phyloP scores from a whole-genome alignment of 2,329 filamentous ascomycete genomes.

The Penicillium decumbens region DNA sequence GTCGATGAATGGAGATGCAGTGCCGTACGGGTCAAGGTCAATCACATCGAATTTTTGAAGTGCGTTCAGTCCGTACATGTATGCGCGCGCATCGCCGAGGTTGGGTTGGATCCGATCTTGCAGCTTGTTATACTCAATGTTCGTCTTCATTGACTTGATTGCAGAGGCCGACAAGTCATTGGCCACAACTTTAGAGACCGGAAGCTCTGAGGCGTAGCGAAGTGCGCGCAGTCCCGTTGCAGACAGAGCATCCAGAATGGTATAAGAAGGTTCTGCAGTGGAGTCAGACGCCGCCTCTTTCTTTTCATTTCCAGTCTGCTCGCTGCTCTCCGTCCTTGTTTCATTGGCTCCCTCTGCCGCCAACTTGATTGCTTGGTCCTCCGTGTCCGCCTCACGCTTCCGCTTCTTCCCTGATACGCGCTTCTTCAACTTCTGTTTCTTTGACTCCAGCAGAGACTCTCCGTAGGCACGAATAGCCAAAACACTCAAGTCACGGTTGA shows the following conservation, averaged over 20 bases:
- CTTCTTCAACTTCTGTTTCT: slow-evolving; percentile 43
- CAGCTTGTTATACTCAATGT: slow-evolving; percentile 77
- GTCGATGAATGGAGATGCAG: slow-evolving; percentile 87
- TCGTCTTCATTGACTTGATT: slow-evolving; percentile 73
- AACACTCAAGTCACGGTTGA: slow-evolving; percentile 92
- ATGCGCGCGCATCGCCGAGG: slow-evolving; percentile 76
- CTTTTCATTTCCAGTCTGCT: slow-evolving; percentile 9
- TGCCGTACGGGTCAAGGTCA: slow-evolving; percentile 93
- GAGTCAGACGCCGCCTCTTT: slow-evolving; percentile 23
- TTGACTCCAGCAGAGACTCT: slow-evolving; percentile 57
- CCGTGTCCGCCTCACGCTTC: slow-evolving; percentile 33
- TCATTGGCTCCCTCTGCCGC: slow-evolving; percentile 18
- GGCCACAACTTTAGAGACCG: slow-evolving; percentile 73
- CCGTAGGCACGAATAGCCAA: slow-evolving; percentile 87
- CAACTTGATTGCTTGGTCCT: slow-evolving; percentile 14
- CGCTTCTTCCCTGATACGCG: slow-evolving; percentile 36
- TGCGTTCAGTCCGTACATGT: slow-evolving; percentile 70
- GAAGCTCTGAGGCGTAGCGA: slow-evolving; percentile 86
- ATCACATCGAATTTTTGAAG: slow-evolving; percentile 78
- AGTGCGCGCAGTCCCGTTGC: slow-evolving; percentile 87
- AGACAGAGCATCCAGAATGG: slow-evolving; percentile 91
- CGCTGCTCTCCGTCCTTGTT: slow-evolving; percentile 11
- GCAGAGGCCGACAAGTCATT: slow-evolving; percentile 82
- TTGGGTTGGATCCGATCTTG: slow-evolving; percentile 66
- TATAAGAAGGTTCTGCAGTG: slow-evolving; percentile 50